Evolutionary conservation across 306 rosid genomes (phyloP).

Genomic region (Alnus rubra): DNA sequence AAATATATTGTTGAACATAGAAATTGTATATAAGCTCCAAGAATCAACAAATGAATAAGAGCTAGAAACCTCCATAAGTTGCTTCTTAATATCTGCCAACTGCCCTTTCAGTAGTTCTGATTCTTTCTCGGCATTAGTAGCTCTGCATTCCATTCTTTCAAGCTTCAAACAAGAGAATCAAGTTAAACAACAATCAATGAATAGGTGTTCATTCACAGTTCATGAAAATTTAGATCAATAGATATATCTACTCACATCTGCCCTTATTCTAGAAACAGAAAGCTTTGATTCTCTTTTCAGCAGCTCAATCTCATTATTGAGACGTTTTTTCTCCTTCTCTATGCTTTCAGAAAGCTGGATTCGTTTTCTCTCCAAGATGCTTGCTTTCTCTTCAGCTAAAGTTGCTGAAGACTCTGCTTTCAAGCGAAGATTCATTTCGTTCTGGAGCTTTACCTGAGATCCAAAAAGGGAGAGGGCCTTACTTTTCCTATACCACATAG

Average conservation of each 20-base stretch:
- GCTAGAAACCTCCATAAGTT: conserved; percentile 64
- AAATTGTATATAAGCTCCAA: conserved; percentile 8
- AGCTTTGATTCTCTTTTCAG: conserved; percentile 67
- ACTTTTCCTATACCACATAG: not conserved
- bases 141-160: conserved; percentile 75
- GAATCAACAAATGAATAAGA: conserved; percentile 22
- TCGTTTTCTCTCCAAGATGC: conserved; percentile 55
- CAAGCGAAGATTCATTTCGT: conserved; percentile 59
- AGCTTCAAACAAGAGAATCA: conserved; percentile 51
- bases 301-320: conserved; percentile 55
- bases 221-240: conserved; percentile 14
- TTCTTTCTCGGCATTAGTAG: conserved; percentile 77
- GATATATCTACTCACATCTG: conserved; percentile 54
- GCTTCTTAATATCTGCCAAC: conserved; percentile 60
- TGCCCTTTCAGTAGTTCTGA: conserved; percentile 67
- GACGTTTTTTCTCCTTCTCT: conserved; percentile 62
- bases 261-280: conserved; percentile 65
- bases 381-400: conserved; percentile 67
- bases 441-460: conserved; percentile 72
- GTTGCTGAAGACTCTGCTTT: conserved; percentile 71
- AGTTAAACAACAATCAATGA: conserved; percentile 17
- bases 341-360: conserved; percentile 58
- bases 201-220: not conserved
- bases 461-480: not conserved
- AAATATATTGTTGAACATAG: not conserved